Conservation (phyloP, 805 yeast genomes). For the Helenozyma rhizophorensis region DNA sequence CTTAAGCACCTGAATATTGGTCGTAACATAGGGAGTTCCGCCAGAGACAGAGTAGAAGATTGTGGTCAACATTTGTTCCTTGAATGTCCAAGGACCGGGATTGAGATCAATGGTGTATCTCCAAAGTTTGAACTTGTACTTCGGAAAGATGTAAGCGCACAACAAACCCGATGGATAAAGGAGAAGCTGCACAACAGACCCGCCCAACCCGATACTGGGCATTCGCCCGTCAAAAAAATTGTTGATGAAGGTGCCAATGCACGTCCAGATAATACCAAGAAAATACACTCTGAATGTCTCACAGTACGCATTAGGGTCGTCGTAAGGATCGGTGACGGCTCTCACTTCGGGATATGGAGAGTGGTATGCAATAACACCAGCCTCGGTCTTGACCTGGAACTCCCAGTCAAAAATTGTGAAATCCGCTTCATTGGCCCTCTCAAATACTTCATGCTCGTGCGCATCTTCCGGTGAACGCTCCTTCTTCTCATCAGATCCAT, state of each 20-base stretch:
- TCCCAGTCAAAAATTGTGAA: conserved; percentile 25
- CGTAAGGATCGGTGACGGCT: conserved; percentile 37
- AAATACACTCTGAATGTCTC: conserved; percentile 35
- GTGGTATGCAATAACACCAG: conserved; percentile 31
- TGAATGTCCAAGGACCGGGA: conserved; percentile 62
- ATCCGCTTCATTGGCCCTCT: no score
- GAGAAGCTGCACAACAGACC: conserved; percentile 15
- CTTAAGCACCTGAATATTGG: conserved; percentile 22
- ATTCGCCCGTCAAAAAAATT: conserved; percentile 15
- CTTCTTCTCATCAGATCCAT: no score
- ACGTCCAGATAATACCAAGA: conserved; percentile 29
- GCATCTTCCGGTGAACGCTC: no score
- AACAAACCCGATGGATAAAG: conserved; percentile 25
- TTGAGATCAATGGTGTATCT: conserved; percentile 39
- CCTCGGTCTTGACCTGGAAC: conserved; percentile 30
- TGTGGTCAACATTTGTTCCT: conserved; percentile 65
- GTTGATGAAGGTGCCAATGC: conserved; percentile 13
- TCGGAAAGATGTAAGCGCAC: conserved; percentile 40
- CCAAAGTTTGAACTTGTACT: conserved; percentile 27
- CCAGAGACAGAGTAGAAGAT: conserved; percentile 33
- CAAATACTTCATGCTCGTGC: no score
- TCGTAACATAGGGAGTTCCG: conserved; percentile 24
- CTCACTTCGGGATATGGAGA: conserved; percentile 41
- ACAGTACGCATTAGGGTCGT: conserved; percentile 28
- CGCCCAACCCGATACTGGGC: conserved; percentile 11